A percentile compares a stretch with the other conserved stretches of the same genome.
These are phyloP conservation scores for Aegilops sharonensis DNA, from an alignment of 176 grass and related monocot genomes.

Conservation along the genomic window DNA sequence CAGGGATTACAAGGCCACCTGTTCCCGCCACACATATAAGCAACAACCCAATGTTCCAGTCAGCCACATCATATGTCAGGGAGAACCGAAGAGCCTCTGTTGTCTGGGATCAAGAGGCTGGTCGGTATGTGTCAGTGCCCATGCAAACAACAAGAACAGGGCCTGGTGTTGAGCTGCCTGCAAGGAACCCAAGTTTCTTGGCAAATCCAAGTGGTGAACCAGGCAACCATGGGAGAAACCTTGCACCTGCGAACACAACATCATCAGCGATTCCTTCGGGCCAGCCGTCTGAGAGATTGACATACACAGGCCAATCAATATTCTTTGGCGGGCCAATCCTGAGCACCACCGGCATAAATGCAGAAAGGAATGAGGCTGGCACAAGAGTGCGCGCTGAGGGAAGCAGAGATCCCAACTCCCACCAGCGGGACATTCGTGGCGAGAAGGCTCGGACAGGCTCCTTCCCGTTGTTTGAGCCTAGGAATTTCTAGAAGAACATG, in stretches of 20 bases:
- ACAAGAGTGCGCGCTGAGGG: conserved; percentile 43
- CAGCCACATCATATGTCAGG: conserved; percentile 64
- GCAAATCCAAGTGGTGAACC: conserved; percentile 52
- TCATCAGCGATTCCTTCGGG: conserved; percentile 38
- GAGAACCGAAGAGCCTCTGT: conserved; percentile 76
- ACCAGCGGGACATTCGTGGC: conserved; percentile 34
- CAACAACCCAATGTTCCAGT: conserved; percentile 78
- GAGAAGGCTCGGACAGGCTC: conserved; percentile 52
- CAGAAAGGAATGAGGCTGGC: conserved; percentile 31
- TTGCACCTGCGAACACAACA: conserved; percentile 28
- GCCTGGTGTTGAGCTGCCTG: conserved; percentile 24
- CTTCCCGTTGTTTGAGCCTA: conserved; percentile 75
- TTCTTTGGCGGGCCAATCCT: conserved; percentile 96
- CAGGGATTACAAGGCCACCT: conserved; percentile 25
- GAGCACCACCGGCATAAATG: conserved; percentile 30
- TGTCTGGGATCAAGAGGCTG: conserved; percentile 97
- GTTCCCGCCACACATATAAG: conserved; percentile 50
- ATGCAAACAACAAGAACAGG: conserved; percentile 46
- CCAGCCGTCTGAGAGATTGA: conserved; percentile 59
- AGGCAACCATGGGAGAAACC: conserved; percentile 39
- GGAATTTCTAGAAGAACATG: conserved; percentile 55
- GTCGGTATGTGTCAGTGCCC: conserved; percentile 77
- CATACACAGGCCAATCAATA: conserved; percentile 76
- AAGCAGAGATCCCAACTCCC: conserved; percentile 52
- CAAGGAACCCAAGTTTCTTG: conserved; percentile 45